Base-by-base conservation (phyloP, 805 yeast species). In the Ogataea paradorogensis region DNA sequence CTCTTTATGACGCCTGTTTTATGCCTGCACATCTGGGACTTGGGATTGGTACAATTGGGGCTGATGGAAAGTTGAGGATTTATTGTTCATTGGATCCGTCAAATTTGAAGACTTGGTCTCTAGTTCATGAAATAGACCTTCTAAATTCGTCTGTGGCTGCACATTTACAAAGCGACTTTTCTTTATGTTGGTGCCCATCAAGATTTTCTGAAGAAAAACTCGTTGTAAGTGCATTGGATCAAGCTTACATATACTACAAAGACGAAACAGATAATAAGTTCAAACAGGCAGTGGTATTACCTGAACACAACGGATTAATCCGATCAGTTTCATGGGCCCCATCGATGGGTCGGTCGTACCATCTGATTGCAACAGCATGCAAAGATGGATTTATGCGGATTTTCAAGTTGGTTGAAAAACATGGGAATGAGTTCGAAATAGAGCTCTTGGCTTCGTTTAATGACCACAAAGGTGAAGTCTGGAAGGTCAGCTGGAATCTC, bases 301-400 rank as follows among this genome's bases (percentile, higher is more conserved):
- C 89, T 2, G 96, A 88, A 27, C 97, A 90, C 58, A 73, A 76
- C 38, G 96, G 95, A 2, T 70, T 91, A 28, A 87, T 91, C 24
- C 71, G 98, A 54, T 84, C 89, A 13, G 87, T 90, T 5, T 74
- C 90, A 22, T 91, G 99, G 99, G 98, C 98, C 0, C 96, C 98
- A 3, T 79, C 95, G 0, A 86, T 90, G 83, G 98, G 98, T 2
- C 70, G 96, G 50, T 79, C 82, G 47, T 86, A 78, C 59, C 95
- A 91, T 52, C 67, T 90, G 33, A 71, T 93, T 30, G 98, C 99
- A 1, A 91, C 98, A 0, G 98, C 95, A 5, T 89, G 96, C 59
- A 89, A 89, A 59, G 99, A 93, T 60, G 99, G 98, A 1, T 78
- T 71, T 54, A 89, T 93, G 9, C 75, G 98, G 38, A 82, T 93